Evolutionary conservation across 2,329 filamentous ascomycete genomes (phyloP), one percentile per base, ranked within the genome.

Genomic region (Sordariomycetes sp.): DNA sequence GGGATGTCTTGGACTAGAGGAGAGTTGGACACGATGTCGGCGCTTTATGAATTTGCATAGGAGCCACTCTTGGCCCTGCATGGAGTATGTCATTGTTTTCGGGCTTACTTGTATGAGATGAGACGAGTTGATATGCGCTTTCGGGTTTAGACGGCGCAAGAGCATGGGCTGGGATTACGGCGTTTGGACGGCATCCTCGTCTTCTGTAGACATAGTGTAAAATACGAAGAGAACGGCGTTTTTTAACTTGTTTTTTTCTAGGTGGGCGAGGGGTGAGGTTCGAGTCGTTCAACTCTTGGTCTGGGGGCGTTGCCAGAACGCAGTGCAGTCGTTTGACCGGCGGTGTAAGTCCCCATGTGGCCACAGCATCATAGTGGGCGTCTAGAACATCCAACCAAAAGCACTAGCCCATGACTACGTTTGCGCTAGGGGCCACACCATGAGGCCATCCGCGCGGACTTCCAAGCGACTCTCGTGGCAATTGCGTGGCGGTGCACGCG

Each of bases 1-100:
- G 80, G 48, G 80, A 83, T 62, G 78, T 77, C 48, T 70, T 84
- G 69, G 79, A 82, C 63, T 81, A 66, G 45, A 50, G 45, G 20
- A 24, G n/a, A 24, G 45, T 50, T 50, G 45, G 20, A 24, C 24
- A 50, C 20, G 20, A 22, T n/a, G 20, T 6, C 45, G n/a, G 45
- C n/a, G 45, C 13, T 10, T 10, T 22, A 22, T n/a, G 45, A 20
- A 50, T 50, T n/a, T 12, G 45, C 45, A 50, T 22, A 10, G n/a
- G 20, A 20, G 45, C 5, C 8, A 22, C 45, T 6, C 6, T 20
- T n/a, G 22, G 8, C 7, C 24, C 22, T 3, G n/a, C 45, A 10
- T 50, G 45, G 45, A 20, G 28, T 7, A 15, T 13, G 45, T 50
- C 20, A 50, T 22, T n/a, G 45, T 20, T 24, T 45, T 17, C n/a